phyloP scores from a whole-genome alignment of 139 green algal species.

The Tetradesmus lagerheimii region DNA sequence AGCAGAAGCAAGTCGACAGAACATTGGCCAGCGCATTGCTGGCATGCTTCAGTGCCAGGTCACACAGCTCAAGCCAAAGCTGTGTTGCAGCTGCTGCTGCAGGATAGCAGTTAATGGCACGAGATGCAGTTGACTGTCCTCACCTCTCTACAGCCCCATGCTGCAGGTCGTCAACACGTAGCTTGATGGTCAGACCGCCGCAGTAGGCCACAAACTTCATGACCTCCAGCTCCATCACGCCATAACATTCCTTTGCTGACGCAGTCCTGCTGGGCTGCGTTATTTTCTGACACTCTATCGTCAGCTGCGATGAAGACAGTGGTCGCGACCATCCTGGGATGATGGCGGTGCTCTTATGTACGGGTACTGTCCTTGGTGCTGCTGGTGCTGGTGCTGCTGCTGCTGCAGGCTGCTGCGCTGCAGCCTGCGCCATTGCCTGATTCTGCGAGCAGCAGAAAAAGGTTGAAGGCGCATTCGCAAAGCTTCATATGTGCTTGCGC shows the following conservation, averaged over 20 bases:
- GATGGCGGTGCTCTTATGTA: slow-evolving; percentile 66
- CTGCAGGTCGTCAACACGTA: slow-evolving; percentile 66
- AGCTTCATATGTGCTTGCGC: background rate
- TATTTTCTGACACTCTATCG: slow-evolving; percentile 70
- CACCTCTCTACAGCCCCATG: slow-evolving; percentile 48
- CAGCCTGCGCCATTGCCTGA: slow-evolving; percentile 36
- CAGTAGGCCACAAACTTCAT: slow-evolving; percentile 80
- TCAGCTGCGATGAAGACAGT: slow-evolving; percentile 62
- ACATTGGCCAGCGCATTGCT: background rate
- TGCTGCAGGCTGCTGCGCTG: slow-evolving; percentile 30
- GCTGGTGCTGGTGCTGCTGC: slow-evolving; percentile 12
- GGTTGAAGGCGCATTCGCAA: background rate
- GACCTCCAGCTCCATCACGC: slow-evolving; percentile 73
- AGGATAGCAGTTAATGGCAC: too few species aligned
- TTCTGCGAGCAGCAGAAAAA: background rate
- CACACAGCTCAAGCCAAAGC: background rate
- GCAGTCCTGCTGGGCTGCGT: slow-evolving; percentile 51
- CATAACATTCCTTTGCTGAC: slow-evolving; percentile 47
- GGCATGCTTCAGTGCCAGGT: background rate
- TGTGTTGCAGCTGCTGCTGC: background rate
- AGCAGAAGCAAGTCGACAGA: background rate
- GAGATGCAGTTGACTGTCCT: background rate
- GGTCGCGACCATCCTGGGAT: slow-evolving; percentile 69
- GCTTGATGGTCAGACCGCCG: slow-evolving; percentile 65
- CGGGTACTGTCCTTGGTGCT: background rate